Conservation (phyloP, 2,329 filamentous ascomycete species). For the Gaeumannomyces tritici region DNA sequence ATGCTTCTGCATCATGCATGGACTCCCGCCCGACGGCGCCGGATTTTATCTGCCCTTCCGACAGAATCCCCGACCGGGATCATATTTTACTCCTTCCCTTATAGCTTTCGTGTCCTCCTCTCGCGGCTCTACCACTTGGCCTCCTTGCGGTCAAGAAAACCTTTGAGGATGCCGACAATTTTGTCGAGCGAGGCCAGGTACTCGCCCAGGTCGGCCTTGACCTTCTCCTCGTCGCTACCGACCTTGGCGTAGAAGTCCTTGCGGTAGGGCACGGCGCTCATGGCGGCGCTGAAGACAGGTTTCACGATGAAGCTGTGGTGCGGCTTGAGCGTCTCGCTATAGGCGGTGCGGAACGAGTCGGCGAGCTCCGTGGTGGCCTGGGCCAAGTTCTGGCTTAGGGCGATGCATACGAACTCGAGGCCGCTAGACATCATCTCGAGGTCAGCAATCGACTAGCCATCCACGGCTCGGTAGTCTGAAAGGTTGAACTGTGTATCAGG, state of each 20-base stretch:
- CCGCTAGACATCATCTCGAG: slow-evolving; percentile 44
- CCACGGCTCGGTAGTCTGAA: background rate
- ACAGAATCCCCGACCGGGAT: too few relatives aligned
- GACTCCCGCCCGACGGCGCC: too few relatives aligned
- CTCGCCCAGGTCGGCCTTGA: slow-evolving; percentile 51
- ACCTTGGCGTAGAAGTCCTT: slow-evolving; percentile 90
- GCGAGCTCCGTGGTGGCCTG: slow-evolving; percentile 66
- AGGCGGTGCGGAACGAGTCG: slow-evolving; percentile 77
- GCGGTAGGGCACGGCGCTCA: slow-evolving; percentile 87
- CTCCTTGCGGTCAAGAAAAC: slow-evolving; percentile 44
- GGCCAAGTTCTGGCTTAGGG: slow-evolving; percentile 67
- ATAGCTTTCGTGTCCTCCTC: background rate
- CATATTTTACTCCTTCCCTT: background rate
- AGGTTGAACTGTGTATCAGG: background rate
- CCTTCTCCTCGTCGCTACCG: slow-evolving; percentile 54
- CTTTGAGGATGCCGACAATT: slow-evolving; percentile 50
- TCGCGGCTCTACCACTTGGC: slow-evolving; percentile 39
- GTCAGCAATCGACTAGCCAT: background rate
- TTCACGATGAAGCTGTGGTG: slow-evolving; percentile 86
- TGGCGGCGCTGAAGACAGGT: slow-evolving; percentile 85
- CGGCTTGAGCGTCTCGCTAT: slow-evolving; percentile 78
- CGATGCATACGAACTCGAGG: slow-evolving; percentile 86
- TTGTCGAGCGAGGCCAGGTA: slow-evolving; percentile 75
- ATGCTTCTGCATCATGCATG: too few relatives aligned
- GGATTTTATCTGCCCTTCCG: background rate